A percentile compares a stretch with the other conserved stretches of the same genome.
Conservation (phyloP, 2,329 filamentous ascomycete species). For the Coniella vitis region DNA sequence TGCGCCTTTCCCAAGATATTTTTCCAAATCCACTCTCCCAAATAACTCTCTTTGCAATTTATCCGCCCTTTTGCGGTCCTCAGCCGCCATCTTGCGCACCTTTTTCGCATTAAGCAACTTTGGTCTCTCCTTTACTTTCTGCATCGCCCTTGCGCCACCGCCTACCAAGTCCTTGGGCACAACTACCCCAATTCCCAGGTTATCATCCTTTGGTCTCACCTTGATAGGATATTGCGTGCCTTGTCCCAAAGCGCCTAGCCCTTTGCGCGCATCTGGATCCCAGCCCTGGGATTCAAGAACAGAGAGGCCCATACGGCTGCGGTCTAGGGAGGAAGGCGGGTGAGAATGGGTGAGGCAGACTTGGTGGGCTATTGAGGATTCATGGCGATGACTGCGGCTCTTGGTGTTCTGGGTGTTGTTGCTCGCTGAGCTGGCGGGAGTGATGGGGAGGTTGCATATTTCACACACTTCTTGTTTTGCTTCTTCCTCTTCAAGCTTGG, state of each 20-base stretch:
- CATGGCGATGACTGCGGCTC: constrained; percentile 35
- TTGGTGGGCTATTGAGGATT: constrained; percentile 63
- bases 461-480: constrained; percentile 35
- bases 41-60: constrained; percentile 67
- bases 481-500: neutral
- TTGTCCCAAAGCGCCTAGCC: constrained; percentile 63
- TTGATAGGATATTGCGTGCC: constrained; percentile 75
- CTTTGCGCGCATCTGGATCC: constrained; percentile 65
- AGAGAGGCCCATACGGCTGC: constrained; percentile 61
- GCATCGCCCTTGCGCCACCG: too few species aligned
- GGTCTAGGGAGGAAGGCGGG: constrained; percentile 65
- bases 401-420: constrained; percentile 19
- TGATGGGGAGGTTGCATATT: constrained; percentile 53
- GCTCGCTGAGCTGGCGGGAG: constrained; percentile 14
- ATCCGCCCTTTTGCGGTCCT: constrained; percentile 56
- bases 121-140: constrained; percentile 29
- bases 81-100: constrained; percentile 52
- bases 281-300: constrained; percentile 63
- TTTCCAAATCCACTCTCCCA: constrained; percentile 66
- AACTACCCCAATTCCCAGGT: constrained; percentile 60
- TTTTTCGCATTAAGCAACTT: constrained; percentile 63
- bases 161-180: constrained; percentile 31
- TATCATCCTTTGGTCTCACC: constrained; percentile 64
- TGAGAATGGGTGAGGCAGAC: constrained; percentile 62
- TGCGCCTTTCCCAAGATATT: constrained; percentile 52